These are phyloP conservation scores for Aspergillus clavatus DNA, from an alignment of 2,329 filamentous ascomycete species.

Conservation along the genomic window DNA sequence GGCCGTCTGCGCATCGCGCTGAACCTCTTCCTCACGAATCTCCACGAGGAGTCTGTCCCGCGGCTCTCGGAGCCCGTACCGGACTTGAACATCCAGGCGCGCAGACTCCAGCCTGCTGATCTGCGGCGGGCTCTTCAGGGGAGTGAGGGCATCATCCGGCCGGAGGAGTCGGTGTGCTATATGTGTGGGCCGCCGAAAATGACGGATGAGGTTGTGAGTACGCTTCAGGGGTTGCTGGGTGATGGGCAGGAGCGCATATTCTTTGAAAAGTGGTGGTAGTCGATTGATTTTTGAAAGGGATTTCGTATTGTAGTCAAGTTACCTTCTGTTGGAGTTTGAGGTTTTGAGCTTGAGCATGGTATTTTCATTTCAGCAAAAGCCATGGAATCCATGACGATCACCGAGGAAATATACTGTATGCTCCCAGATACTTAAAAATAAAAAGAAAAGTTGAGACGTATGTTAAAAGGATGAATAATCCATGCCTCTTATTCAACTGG, in stretches of 20 bases:
- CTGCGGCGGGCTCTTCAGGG: conserved; percentile 28
- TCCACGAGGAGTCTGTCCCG: conserved; percentile 8
- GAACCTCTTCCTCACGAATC: conserved; percentile 33
- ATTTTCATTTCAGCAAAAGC: too few relatives aligned
- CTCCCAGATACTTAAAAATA: too few relatives aligned
- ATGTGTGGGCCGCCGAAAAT: conserved; percentile 64
- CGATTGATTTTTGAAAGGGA: background rate
- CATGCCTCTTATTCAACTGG: background rate
- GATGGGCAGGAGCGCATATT: conserved; percentile 49
- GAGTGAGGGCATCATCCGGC: conserved; percentile 24
- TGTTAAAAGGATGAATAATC: background rate
- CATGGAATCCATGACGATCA: too few relatives aligned
- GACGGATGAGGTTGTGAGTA: conserved; percentile 61
- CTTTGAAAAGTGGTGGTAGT: conserved; percentile 62
- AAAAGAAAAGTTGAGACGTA: too few relatives aligned
- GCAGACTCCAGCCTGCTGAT: conserved; percentile 36
- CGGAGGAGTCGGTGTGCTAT: conserved; percentile 52
- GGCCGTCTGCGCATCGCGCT: conserved; percentile 27
- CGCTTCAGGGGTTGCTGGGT: conserved; percentile 34
- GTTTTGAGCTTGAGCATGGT: too few relatives aligned
- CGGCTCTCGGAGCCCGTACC: conserved; percentile 11
- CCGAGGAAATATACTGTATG: too few relatives aligned
- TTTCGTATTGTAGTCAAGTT: too few relatives aligned
- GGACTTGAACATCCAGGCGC: conserved; percentile 24
- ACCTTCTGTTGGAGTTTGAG: too few relatives aligned